Conservation (phyloP, 345 rosid species). For the Populus simonii region DNA sequence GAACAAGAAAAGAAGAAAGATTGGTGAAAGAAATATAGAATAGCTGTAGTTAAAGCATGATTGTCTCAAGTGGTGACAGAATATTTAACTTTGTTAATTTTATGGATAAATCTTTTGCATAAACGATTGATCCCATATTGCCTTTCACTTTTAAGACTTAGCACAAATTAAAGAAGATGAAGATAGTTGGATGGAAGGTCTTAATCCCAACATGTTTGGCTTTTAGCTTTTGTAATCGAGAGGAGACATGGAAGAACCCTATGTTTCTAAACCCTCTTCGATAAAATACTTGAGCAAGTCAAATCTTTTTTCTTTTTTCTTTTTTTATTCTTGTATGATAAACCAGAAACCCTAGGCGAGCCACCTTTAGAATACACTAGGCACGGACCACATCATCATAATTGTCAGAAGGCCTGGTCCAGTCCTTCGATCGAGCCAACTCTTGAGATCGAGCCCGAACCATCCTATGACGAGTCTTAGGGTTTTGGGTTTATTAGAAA, state of each 20-base stretch:
- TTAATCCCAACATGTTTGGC: conserved; percentile 7
- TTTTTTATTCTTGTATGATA: too few species aligned
- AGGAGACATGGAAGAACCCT: neutral
- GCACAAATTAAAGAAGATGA: neutral
- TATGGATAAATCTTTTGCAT: neutral
- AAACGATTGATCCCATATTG: neutral
- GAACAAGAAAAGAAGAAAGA: neutral
- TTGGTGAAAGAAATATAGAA: neutral
- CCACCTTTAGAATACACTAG: too few species aligned
- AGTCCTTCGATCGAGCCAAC: too few species aligned
- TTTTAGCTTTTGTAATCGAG: conserved; percentile 6
- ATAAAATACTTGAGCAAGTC: too few species aligned
- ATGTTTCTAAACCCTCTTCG: neutral
- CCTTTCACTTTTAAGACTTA: neutral
- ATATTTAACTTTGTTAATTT: neutral
- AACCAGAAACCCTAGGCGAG: too few species aligned
- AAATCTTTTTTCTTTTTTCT: too few species aligned
- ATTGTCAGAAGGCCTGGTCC: too few species aligned
- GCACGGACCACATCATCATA: too few species aligned
- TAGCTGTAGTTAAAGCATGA: neutral
- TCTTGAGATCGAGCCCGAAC: too few species aligned
- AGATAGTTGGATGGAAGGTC: conserved; percentile 2
- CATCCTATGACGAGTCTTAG: too few species aligned
- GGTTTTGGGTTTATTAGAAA: too few species aligned
- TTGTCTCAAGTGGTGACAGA: neutral